phyloP scores from a whole-genome alignment of 495 filamentous ascomycete species.

The Xylaria sp. region DNA sequence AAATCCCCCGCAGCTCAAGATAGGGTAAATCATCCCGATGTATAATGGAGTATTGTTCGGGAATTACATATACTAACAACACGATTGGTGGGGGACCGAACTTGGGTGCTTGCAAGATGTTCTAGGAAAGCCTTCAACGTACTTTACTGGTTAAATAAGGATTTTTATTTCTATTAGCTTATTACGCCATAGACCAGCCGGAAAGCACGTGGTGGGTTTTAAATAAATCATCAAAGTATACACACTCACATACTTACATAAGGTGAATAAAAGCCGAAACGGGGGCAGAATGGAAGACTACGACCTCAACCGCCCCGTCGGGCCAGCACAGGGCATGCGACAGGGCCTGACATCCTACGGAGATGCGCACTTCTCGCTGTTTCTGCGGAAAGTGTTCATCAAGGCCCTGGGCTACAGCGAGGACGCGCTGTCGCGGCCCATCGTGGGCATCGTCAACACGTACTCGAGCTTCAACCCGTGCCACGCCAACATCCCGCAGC shows the following conservation, averaged over 20 bases:
- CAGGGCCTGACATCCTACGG: conserved; percentile 71
- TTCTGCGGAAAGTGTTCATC: conserved; percentile 74
- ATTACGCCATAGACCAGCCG: background rate
- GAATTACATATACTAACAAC: background rate
- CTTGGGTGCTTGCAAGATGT: background rate
- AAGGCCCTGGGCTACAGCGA: conserved; percentile 73
- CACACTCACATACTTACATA: background rate
- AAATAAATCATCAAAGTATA: background rate
- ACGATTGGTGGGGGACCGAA: background rate
- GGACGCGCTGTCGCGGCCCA: conserved; percentile 68
- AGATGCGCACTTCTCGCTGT: conserved; percentile 72
- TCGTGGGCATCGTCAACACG: conserved; percentile 72
- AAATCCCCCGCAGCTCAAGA: conserved; percentile 19
- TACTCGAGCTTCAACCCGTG: conserved; percentile 72
- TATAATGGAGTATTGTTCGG: background rate
- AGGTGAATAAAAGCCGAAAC: background rate
- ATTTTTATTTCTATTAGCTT: background rate
- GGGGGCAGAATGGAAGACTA: conserved; percentile 53
- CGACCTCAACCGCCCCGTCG: conserved; percentile 57
- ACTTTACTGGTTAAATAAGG: background rate
- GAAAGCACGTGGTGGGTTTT: background rate
- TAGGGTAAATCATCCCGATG: background rate
- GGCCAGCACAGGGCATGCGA: conserved; percentile 58
- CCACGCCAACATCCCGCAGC: conserved; percentile 70
- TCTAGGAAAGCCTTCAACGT: background rate